Conservation (phyloP, 768 basidiomycete genomes). For the Suillus americanus region DNA sequence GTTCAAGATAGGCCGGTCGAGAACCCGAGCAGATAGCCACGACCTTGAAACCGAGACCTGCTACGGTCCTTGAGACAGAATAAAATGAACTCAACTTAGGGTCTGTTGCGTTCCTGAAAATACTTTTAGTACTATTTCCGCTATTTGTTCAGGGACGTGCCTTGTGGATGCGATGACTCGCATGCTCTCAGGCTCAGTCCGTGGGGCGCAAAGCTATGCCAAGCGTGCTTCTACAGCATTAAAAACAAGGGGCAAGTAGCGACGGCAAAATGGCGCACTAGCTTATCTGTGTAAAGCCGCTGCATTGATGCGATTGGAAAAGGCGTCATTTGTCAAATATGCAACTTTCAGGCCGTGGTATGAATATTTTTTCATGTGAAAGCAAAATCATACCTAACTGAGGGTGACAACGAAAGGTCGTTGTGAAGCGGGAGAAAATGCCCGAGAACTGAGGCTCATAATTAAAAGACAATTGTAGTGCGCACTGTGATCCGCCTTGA, state of each 20-base stretch:
- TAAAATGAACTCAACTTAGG: not conserved
- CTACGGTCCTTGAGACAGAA: not conserved
- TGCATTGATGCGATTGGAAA: not conserved
- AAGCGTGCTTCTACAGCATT: not conserved
- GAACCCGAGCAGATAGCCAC: not conserved
- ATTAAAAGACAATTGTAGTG: not conserved
- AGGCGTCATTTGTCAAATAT: not conserved
- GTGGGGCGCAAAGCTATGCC: not conserved
- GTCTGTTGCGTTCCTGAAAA: not conserved
- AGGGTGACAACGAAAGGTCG: constrained; percentile 3
- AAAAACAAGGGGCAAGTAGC: not conserved
- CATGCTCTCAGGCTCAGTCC: not conserved
- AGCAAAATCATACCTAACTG: not conserved
- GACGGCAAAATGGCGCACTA: not conserved
- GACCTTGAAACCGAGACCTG: not conserved
- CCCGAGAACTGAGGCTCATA: not conserved
- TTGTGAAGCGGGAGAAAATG: not conserved
- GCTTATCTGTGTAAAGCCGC: not conserved
- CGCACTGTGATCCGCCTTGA: not conserved
- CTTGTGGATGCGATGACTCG: not conserved
- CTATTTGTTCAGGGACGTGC: not conserved
- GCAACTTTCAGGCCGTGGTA: not conserved
- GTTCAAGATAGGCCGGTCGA: not conserved
- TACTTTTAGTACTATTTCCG: not conserved
- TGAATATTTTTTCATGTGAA: not conserved